Percentiles rank a stretch among this genome's conserved stretches.
phyloP scores from a whole-genome alignment of 176 grass and related monocot species.

The Eremochloa ophiuroides region DNA sequence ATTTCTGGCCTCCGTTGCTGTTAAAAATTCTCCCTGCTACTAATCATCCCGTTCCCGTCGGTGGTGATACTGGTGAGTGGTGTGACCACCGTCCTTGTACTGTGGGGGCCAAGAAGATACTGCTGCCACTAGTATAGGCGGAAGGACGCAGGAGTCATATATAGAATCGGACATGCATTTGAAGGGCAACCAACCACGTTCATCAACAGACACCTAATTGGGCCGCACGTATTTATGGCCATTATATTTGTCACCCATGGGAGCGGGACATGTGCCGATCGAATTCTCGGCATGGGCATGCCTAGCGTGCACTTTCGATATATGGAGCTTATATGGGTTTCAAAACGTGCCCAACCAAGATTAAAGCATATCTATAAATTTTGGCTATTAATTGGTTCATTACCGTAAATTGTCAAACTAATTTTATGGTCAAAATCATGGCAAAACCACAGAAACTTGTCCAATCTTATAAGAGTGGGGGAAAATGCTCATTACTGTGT shows the following conservation, averaged over 20 bases:
- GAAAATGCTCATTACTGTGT: too few species aligned
- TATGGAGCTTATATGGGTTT: too few species aligned
- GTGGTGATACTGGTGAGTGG: background rate
- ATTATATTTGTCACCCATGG: background rate
- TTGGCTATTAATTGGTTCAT: too few species aligned
- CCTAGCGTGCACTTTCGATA: background rate
- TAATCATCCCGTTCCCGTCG: background rate
- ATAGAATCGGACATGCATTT: background rate
- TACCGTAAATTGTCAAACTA: too few species aligned
- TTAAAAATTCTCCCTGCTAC: background rate
- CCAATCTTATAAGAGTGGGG: too few species aligned
- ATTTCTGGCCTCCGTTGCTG: background rate
- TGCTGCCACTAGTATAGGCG: background rate
- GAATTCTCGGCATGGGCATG: background rate
- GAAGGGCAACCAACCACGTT: background rate
- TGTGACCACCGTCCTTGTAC: background rate
- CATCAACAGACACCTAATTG: background rate
- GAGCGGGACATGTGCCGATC: background rate
- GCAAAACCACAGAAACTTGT: too few species aligned
- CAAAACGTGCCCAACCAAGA: too few species aligned
- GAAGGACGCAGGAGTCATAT: background rate
- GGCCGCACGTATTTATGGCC: conserved; percentile 4
- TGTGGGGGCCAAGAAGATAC: background rate
- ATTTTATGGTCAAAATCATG: too few species aligned
- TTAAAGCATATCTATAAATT: too few species aligned